Evolutionary conservation across 1,284 basidiomycete species (phyloP), one percentile per base, ranked within the genome.

Genomic region (Heterobasidion annosum): DNA sequence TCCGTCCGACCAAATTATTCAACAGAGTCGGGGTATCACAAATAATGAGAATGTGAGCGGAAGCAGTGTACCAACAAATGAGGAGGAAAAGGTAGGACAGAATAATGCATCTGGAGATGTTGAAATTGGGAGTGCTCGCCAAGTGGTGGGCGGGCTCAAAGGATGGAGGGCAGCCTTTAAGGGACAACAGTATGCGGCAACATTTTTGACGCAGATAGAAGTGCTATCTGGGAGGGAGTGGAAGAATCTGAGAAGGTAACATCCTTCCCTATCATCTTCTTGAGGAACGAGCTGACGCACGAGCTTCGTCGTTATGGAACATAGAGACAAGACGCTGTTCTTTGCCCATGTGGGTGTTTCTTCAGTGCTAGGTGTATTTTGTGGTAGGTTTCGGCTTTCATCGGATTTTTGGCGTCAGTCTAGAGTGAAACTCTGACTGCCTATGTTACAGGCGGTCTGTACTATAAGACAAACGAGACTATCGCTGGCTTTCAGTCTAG

Each of bases 401-500:
- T 52, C 37, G 15, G 19, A 9, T 42, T 51, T 10, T 16, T 51
- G 37, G 34, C 32, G 1, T 50, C 18, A 33, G 9, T 12, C 37
- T 10, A 18, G 10, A 25, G 40, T 57, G 43, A 50, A 48, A 33
- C 15, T 47, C 45, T 10, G 45, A 19, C 5, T 47, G 10, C 15
- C 18, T 10, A 25, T 4, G 45, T 18, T 48, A 61, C 65, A 76
- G 91, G 92, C 53, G 92, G 92, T 0, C 67, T 94, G 54, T 95
- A 93, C 67, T 95, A 76, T 70, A 68, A 93, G 37, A 92, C 91
- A 0, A 80, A 78, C 48, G 69, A 78, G 10, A 87, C 82, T 1
- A 95, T 96, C 56, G 88, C 91, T 19, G 93, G 93, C 0, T 96
- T 96, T 77, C 93, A 96, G 68, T 92, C 87, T 18, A 79, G 92